phyloP scores from a whole-genome alignment of 805 yeast genomes.

The Candida orba region DNA sequence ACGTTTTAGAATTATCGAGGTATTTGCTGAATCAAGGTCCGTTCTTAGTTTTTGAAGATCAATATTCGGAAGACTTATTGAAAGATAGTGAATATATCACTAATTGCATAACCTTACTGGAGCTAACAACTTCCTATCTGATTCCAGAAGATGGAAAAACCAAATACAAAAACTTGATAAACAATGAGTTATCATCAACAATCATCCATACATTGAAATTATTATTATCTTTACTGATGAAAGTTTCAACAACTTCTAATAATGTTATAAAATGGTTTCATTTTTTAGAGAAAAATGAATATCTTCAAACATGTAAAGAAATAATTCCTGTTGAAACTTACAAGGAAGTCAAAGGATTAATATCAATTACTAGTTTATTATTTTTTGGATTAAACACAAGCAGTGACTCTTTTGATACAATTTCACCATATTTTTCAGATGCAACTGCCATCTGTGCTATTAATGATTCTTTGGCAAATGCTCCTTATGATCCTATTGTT shows the following conservation, averaged over 20 bases:
- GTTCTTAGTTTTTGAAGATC: slow-evolving; percentile 19
- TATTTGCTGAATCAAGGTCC: slow-evolving; percentile 21
- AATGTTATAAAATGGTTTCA: slow-evolving; percentile 49
- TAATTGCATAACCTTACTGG: slow-evolving; percentile 16
- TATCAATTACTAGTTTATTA: slow-evolving; percentile 42
- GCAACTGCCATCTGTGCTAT: slow-evolving; percentile 31
- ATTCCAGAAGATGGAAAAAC: slow-evolving; percentile 6
- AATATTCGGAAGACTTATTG: slow-evolving; percentile 16
- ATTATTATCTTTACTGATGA: slow-evolving; percentile 32
- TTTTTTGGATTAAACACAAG: slow-evolving; percentile 51
- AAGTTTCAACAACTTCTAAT: slow-evolving; percentile 28
- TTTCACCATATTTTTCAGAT: slow-evolving; percentile 35
- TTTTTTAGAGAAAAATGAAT: slow-evolving; percentile 33
- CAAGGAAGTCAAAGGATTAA: slow-evolving; percentile 35
- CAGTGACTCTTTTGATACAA: slow-evolving; percentile 33
- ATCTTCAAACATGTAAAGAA: slow-evolving; percentile 13
- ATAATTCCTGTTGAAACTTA: slow-evolving; percentile 13
- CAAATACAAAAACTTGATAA: slow-evolving; percentile 12
- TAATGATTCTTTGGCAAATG: slow-evolving; percentile 31
- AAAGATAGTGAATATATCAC: slow-evolving; percentile 19
- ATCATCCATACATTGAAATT: slow-evolving; percentile 31
- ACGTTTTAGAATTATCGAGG: slow-evolving; percentile 35
- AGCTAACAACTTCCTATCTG: slow-evolving; percentile 1
- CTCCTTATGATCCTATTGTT: slow-evolving; percentile 40
- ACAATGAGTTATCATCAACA: slow-evolving; percentile 28